Conservation (phyloP, 1,284 basidiomycete species). For the Pseudozyma pruni region DNA sequence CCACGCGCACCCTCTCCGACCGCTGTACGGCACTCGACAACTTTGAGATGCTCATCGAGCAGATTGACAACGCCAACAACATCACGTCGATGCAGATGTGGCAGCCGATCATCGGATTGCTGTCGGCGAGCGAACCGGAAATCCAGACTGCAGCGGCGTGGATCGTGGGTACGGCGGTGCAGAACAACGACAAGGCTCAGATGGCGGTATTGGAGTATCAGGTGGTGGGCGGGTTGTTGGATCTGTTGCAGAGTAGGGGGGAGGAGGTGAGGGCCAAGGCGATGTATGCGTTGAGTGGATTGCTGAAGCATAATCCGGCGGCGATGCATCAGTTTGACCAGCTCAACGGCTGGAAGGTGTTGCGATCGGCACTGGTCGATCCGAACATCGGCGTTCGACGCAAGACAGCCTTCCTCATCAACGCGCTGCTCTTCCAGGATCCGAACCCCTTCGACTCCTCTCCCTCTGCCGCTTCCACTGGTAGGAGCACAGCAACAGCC, state of each 20-base stretch:
- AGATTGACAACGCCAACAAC: conserved; percentile 96
- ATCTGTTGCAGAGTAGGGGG: conserved; percentile 73
- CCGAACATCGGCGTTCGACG: conserved; percentile 80
- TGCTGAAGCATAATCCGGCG: conserved; percentile 82
- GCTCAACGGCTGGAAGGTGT: conserved; percentile 77
- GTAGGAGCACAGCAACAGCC: conserved; percentile 54
- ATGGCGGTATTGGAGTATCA: conserved; percentile 74
- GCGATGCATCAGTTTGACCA: conserved; percentile 76
- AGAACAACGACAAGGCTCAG: conserved; percentile 94
- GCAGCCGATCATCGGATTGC: conserved; percentile 79
- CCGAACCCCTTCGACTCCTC: conserved; percentile 42
- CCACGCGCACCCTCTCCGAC: conserved; percentile 33
- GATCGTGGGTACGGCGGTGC: conserved; percentile 92
- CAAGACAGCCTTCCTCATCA: conserved; percentile 86
- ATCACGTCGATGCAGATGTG: conserved; percentile 85
- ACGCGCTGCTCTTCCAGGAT: conserved; percentile 77
- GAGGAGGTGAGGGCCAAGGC: conserved; percentile 74
- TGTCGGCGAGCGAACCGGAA: conserved; percentile 73
- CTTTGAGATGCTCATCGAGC: conserved; percentile 93
- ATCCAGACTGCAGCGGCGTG: conserved; percentile 83
- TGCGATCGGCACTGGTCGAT: conserved; percentile 77
- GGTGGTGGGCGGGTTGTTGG: conserved; percentile 72
- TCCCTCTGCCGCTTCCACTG: conserved; percentile 70
- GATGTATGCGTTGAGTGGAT: conserved; percentile 84
- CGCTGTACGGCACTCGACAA: conserved; percentile 86